Evolutionary conservation across 345 rosid genomes (phyloP).

Genomic region (Orychophragmus violaceus): DNA sequence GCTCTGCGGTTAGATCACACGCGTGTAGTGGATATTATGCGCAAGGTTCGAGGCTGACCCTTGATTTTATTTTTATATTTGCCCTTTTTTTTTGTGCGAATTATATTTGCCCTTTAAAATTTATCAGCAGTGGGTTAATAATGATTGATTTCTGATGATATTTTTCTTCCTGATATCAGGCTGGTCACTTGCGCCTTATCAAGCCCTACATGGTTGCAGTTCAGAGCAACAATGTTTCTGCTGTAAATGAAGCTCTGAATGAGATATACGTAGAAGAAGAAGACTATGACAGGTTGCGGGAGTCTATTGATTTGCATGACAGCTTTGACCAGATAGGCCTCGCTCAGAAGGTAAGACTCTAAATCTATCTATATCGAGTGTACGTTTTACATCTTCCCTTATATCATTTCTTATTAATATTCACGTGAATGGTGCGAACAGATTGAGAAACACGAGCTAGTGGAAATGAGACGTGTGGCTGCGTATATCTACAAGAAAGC

Average conservation of each 20-base stretch:
- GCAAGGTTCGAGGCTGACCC: conserved; percentile 53
- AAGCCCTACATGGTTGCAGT: conserved; percentile 98
- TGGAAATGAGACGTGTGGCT: conserved; percentile 98
- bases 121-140: not conserved
- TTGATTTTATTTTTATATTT: not conserved
- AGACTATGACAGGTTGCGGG: conserved; percentile 91
- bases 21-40: conserved; percentile 97
- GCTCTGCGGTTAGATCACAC: conserved; percentile 96
- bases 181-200: conserved; percentile 88
- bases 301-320: conserved; percentile 88
- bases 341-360: conserved; percentile 67
- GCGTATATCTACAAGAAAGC: conserved; percentile 99
- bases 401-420: not conserved
- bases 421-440: conserved; percentile 29
- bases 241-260: conserved; percentile 91
- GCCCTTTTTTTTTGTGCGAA: too few species aligned
- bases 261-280: conserved; percentile 95
- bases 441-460: conserved; percentile 99
- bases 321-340: conserved; percentile 93
- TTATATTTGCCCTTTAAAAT: not conserved
- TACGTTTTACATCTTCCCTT: not conserved
- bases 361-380: not conserved
- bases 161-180: conserved; percentile 41
- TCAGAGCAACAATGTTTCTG: conserved; percentile 93
- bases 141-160: not conserved